These are phyloP conservation scores for Aureobasidium vineae DNA, from an alignment of 2,329 filamentous ascomycete genomes.

Conservation along the genomic window DNA sequence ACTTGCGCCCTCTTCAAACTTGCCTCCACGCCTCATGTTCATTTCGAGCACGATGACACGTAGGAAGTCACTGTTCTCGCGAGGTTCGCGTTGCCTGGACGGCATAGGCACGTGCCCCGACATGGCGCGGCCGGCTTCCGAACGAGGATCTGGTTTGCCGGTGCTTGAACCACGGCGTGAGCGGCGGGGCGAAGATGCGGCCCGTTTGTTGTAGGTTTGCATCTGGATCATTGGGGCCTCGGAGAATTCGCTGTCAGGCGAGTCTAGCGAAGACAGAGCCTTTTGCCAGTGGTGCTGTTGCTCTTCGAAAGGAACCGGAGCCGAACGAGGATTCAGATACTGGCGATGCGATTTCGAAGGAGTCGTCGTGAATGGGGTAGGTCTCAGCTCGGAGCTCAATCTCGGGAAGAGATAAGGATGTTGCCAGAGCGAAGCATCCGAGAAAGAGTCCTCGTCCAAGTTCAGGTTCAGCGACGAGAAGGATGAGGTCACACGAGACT, in stretches of 20 bases:
- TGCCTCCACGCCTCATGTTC: conserved; percentile 65
- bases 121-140: conserved; percentile 46
- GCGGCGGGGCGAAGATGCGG: conserved; percentile 34
- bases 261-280: conserved; percentile 38
- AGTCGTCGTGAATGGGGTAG: conserved; percentile 53
- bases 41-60: conserved; percentile 65
- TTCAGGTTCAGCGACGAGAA: conserved; percentile 56
- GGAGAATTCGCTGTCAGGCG: conserved; percentile 35
- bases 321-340: conserved; percentile 58
- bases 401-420: conserved; percentile 58
- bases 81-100: conserved; percentile 59
- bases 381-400: conserved; percentile 61
- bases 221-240: conserved; percentile 60
- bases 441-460: conserved; percentile 39
- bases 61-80: conserved; percentile 63
- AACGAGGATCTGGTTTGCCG: conserved; percentile 42
- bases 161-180: conserved; percentile 11
- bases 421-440: conserved; percentile 60
- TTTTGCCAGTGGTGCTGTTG: conserved; percentile 41
- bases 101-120: conserved; percentile 32
- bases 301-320: conserved; percentile 41
- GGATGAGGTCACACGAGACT: conserved; percentile 57
- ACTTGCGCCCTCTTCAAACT: conserved; percentile 56
- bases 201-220: conserved; percentile 57
- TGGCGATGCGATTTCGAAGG: conserved; percentile 58